Base-by-base conservation (phyloP, 495 filamentous ascomycete genomes). In the Talaromyces trachyspermus region DNA sequence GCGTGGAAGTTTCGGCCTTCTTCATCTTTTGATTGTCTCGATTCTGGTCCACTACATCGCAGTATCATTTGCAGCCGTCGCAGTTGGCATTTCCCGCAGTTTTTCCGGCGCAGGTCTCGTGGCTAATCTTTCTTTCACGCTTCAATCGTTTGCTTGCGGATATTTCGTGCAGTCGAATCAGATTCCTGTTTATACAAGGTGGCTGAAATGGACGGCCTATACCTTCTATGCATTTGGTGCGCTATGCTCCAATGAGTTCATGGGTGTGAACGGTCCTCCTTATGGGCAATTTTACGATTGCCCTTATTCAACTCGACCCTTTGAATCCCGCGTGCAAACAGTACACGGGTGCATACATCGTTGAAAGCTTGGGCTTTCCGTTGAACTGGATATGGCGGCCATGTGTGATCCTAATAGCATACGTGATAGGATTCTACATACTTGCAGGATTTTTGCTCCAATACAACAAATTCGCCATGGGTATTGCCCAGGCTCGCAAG, bases 161-260 rank as follows among this genome's bases (percentile, higher is more conserved):
- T 88, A 79, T 55, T 87, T 88, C 53, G 76, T 88, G 20, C 83
- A 88, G 51, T 62, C 72, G 9, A 75, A 81, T 29, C 79, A 80
- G 25, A 86, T 89, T 12, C 83, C 84, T 0, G 73, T 87, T 3
- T 89, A 85, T 57, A 74, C 84, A 14, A 66, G 83, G 33, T 89
- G 85, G 85, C 65, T 82, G 6, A 86, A 85, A 48, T 75, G 69
- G 69, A 64, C 65, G 9, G 69, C 70, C 9, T 74, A 63, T 46
- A 66, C 78, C 33, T 86, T 81, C 54, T 89, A 86, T 53, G 73
- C 68, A 0, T 84, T 86, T 55, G 79, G 81, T 0, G 83, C 81
- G 3, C 65, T 85, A 2, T 72, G 67, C 44, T 74, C 75, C 3
- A 89, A 87, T 48, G 85, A 88, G 54, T 89, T 89, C 42, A 65